A percentile compares a stretch with the other conserved stretches of the same genome.
Conservation (phyloP, 257 asterid species). For the Gentiana dahurica region DNA sequence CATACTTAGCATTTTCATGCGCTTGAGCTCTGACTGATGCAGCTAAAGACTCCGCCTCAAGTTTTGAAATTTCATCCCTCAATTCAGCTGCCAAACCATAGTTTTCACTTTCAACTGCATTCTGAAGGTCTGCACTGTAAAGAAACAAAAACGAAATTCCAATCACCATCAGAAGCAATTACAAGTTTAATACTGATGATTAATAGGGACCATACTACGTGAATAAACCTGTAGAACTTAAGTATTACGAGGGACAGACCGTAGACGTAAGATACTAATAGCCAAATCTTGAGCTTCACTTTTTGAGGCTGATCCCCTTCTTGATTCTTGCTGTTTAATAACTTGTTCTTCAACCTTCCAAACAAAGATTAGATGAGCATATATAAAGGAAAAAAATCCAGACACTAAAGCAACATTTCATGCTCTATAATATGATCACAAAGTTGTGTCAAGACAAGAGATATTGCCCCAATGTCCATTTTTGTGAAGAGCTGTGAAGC, state of each 20-base stretch:
- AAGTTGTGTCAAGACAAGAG: not conserved
- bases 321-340: conserved; percentile 52
- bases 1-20: conserved; percentile 60
- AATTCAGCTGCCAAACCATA: conserved; percentile 78
- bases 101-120: conserved; percentile 73
- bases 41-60: conserved; percentile 83
- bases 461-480: not conserved
- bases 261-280: conserved; percentile 72
- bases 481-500: not conserved
- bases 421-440: not conserved
- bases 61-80: conserved; percentile 77
- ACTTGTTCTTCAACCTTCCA: conserved; percentile 85
- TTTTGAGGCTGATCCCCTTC: conserved; percentile 72
- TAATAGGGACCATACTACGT: conserved; percentile 3
- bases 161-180: conserved; percentile 6
- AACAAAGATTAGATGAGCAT: conserved; percentile 9
- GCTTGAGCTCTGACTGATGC: conserved; percentile 77
- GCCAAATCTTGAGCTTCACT: conserved; percentile 98
- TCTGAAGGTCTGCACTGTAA: conserved; percentile 85
- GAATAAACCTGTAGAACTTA: conserved; percentile 6
- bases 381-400: not conserved
- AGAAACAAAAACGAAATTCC: conserved; percentile 13
- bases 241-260: conserved; percentile 31
- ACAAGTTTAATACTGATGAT: not conserved
- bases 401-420: not conserved